Conservation (phyloP, 345 rosid genomes). For the Gossypium longicalyx region DNA sequence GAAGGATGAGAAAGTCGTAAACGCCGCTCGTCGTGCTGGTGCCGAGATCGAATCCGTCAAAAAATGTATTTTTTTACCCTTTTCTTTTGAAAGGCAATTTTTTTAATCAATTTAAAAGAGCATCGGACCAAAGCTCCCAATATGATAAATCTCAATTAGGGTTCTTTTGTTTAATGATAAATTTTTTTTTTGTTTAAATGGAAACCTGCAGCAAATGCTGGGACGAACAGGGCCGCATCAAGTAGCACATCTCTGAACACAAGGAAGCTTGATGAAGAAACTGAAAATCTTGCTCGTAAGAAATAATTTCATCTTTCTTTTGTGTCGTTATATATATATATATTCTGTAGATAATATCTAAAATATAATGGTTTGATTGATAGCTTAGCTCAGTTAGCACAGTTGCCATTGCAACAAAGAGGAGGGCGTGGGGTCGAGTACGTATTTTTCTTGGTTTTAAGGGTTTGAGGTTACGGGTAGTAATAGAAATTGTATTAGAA, state of each 20-base stretch:
- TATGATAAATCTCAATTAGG: not conserved
- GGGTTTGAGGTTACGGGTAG: too few relatives aligned
- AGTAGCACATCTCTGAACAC: not conserved
- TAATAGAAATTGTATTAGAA: too few relatives aligned
- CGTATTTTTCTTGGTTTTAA: too few relatives aligned
- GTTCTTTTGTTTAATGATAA: not conserved
- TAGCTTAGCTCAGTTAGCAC: too few relatives aligned
- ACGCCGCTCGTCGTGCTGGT: slow-evolving; percentile 82
- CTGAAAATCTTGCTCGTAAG: slow-evolving; percentile 92
- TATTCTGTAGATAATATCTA: not conserved
- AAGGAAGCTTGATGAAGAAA: slow-evolving; percentile 48
- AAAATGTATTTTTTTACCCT: slow-evolving; percentile 37
- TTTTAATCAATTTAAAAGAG: not conserved
- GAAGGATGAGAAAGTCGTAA: slow-evolving; percentile 81
- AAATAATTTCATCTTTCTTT: not conserved
- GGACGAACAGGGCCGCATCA: slow-evolving; percentile 29
- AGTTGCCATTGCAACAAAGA: too few relatives aligned
- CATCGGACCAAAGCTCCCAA: not conserved
- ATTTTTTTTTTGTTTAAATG: not conserved
- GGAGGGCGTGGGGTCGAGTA: too few relatives aligned
- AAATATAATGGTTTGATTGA: not conserved
- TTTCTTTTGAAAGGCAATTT: not conserved
- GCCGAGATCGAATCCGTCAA: slow-evolving; percentile 69
- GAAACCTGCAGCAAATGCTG: slow-evolving; percentile 61
- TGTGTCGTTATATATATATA: not conserved